Base-by-base conservation (phyloP, 352 stramenopile genomes). In the Globisporangium ultimum region DNA sequence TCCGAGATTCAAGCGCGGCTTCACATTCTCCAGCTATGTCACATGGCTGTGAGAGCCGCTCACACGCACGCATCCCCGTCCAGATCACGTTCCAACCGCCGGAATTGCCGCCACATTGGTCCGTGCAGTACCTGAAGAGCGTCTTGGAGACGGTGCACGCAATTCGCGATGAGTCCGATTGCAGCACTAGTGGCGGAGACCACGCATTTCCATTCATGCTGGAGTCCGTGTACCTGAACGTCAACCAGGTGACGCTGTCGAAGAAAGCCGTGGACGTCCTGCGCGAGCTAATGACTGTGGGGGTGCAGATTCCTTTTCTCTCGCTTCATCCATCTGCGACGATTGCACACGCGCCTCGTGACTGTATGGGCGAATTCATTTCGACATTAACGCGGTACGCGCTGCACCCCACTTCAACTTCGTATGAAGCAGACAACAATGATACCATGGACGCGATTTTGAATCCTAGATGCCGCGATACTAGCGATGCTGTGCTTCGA, bases 131-230 rank as follows among this genome's bases (percentile, higher is more conserved):
- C 58, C 49, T 63, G 24, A 51, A 45, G 49, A 63, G 58, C 58
- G 49, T 63, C n/a, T 17, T 57, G 14, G 58, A 63, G 48, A 47
- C 57, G 17, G 58, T 63, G 24, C 58, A 63, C 28, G 58, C 58
- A 7, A 58, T 63, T 41, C 42, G 21, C 21, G 58, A 63, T 15
- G 58, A 63, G 32, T 56, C 41, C 1, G 58, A 58, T 15, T 53
- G 40, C 41, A 57, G 40, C 34, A 61, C 55, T 1, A 61, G 55
- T n/a, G 43, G 45, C 15, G 55, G 55, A 10, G 32, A 53, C 13
- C 24, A 58, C 40, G 18, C 48, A 21, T 63, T 63, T 17, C 58
- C 58, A 28, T 63, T 63, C 21, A 17, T 14, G 10, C 15, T 63
- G 2, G 38, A 58, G 10, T 34, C 48, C 0, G 58, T 63, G 32